Evolutionary conservation across 208 protist genomes (phyloP), one percentile per base, ranked within the genome.

Genomic region (Leishmania amazonensis): DNA sequence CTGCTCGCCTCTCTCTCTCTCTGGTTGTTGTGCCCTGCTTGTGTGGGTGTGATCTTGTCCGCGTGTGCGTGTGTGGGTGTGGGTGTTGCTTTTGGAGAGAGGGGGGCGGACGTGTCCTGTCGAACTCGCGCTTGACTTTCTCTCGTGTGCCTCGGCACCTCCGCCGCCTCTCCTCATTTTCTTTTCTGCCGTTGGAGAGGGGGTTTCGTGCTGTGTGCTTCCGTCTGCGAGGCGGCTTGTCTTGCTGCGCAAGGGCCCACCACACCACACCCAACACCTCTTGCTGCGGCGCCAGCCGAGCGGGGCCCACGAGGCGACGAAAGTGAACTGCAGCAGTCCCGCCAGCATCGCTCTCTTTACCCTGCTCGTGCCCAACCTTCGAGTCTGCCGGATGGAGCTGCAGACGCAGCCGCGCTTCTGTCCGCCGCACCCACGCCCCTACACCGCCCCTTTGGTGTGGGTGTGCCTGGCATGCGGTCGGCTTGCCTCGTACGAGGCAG

Each of bases 401-500:
- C 70, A 74, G 28, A 53, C 70, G 70, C 70, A 74, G 2, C 40
- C 28, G 40, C 40, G 13, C 42, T 53, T 74, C 51, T 54, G 19
- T 7, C 24, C 45, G 28, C 51, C 19, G 51, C 24, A 1, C 31
- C 35, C 57, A 38, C 38, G 19, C 40, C 75, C 68, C 13, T 83
- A 71, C 45, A 51, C 51, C 0, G 9, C 74, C 6, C 64, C 74
- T 17, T 77, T 86, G 8, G 86, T 84, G 60, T 86, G 86, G 86
- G 77, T 84, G 51, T 89, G 86, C 74, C 72, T 89, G 28, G 81
- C 83, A 35, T 89, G 86, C 64, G 79, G 74, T 21, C 64, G 81
- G 24, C 62, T 85, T 15, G 58, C 85, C 31, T 81, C 81, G 15
- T 86, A 86, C 73, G 49, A 83, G 35, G 24, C 75, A 42, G 54